phyloP scores from a whole-genome alignment of 768 basidiomycete species.

The Plicaturopsis crispa region DNA sequence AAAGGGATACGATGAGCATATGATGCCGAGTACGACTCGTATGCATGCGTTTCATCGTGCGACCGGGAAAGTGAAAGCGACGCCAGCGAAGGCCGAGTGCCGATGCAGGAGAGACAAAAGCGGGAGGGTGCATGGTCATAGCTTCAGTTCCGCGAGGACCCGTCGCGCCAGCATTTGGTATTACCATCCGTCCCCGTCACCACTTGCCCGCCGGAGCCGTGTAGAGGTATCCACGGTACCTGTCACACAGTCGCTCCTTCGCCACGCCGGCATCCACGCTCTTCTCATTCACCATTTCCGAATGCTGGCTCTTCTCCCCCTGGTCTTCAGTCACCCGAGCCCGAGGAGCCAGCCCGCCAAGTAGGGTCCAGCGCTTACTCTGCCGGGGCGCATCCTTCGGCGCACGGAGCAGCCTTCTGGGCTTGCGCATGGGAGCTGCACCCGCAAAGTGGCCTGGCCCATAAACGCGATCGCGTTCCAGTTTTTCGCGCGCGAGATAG shows the following conservation, averaged over 20 bases:
- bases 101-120: background rate
- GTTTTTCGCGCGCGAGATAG: slow-evolving; percentile 90
- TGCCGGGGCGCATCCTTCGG: slow-evolving; percentile 25
- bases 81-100: slow-evolving; percentile 5
- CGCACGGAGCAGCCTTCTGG: slow-evolving; percentile 60
- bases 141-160: slow-evolving; percentile 81
- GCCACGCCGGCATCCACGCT: slow-evolving; percentile 17
- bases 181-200: slow-evolving; percentile 95
- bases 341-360: slow-evolving; percentile 34
- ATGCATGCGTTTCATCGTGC: background rate
- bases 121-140: slow-evolving; percentile 34
- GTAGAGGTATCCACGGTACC: slow-evolving; percentile 90
- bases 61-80: no score
- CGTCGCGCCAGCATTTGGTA: slow-evolving; percentile 93
- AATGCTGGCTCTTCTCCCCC: slow-evolving; percentile 25
- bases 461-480: slow-evolving; percentile 90
- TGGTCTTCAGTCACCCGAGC: slow-evolving; percentile 30
- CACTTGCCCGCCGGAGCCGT: slow-evolving; percentile 86
- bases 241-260: slow-evolving; percentile 25
- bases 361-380: slow-evolving; percentile 43
- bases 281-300: slow-evolving; percentile 12
- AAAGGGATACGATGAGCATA: background rate
- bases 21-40: background rate
- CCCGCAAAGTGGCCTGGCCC: slow-evolving; percentile 91
- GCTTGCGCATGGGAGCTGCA: slow-evolving; percentile 74